Evolutionary conservation across 805 yeast species (phyloP), one percentile per base, ranked within the genome.

Genomic region (Saccharomyces mikatae): DNA sequence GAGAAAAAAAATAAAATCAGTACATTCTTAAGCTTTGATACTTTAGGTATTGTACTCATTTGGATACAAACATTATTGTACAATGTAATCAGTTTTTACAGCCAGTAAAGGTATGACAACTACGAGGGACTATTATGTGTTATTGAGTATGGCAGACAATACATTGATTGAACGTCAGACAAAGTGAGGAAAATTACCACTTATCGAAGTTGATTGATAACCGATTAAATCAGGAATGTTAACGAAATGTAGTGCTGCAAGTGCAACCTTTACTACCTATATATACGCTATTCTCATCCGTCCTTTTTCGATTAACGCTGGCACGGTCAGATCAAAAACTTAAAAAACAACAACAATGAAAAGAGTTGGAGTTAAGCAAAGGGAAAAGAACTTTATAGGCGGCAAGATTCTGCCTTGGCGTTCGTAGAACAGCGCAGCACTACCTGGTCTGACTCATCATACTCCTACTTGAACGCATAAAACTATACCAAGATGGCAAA

Each of bases 401-500:
- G 36, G 50, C 50, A 47, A 47, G 26, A 11, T 47, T 47, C 10
- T 53, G 1, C 21, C 52, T 8, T 22, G 13, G 8, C 9, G 36
- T 17, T 21, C 13, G 14, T 4, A 22, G 26, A 13, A 10, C 17
- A 17, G 17, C 22, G 8, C 11, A 8, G 11, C 44, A 36, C 13
- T 36, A 8, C 44, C 22, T 36, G 17, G 17, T 36, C 14, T 24
- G n/a, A 11, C 4, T 28, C n/a, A 27, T 47, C 14, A 28, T 2
- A 28, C 28, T 48, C 24, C 29, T 14, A 14, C 14, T 21, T 6
- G 41, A 52, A 52, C 32, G 49, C 28, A 49, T 32, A 49, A 36
- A 49, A 36, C 44, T n/a, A 26, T 30, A 31, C 1, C n/a, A 48
- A 1, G 2, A 64, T 64, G 68, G 68, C 68, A 6, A 52, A 49